Conservation (phyloP, 257 asterid species). For the Nicotiana benthamiana region DNA sequence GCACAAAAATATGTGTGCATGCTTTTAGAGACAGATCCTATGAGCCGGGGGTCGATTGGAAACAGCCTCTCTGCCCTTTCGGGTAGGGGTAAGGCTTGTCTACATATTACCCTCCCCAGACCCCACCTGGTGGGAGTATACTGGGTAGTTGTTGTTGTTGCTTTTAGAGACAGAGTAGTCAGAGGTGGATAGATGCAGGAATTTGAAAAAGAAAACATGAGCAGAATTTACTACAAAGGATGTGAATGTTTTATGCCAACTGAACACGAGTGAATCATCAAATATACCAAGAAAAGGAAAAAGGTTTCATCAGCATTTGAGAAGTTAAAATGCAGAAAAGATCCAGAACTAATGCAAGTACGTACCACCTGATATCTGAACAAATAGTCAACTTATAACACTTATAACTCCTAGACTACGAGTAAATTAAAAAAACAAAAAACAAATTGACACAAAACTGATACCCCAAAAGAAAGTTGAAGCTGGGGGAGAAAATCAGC, state of each 20-base stretch:
- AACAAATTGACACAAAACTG: background rate
- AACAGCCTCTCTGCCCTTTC: no score
- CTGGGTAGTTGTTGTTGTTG: no score
- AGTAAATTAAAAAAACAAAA: background rate
- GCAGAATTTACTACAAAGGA: background rate
- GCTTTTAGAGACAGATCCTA: background rate
- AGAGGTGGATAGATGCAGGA: background rate
- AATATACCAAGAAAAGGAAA: background rate
- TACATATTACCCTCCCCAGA: no score
- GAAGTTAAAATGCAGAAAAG: background rate
- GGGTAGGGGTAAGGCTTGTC: no score
- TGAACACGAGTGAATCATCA: constrained; percentile 1
- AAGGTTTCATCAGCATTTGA: background rate
- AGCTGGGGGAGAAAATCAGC: background rate
- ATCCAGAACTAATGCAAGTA: background rate
- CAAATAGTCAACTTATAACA: background rate
- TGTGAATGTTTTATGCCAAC: background rate
- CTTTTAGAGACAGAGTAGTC: background rate
- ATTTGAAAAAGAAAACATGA: background rate
- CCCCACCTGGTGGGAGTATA: no score
- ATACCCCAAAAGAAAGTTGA: background rate
- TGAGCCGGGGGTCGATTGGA: no score
- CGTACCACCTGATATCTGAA: background rate
- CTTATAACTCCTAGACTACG: background rate
- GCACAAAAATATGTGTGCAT: background rate